Evolutionary conservation across 129 eudicot genomes (phyloP).

Genomic region (Flaveria ramosissima): DNA sequence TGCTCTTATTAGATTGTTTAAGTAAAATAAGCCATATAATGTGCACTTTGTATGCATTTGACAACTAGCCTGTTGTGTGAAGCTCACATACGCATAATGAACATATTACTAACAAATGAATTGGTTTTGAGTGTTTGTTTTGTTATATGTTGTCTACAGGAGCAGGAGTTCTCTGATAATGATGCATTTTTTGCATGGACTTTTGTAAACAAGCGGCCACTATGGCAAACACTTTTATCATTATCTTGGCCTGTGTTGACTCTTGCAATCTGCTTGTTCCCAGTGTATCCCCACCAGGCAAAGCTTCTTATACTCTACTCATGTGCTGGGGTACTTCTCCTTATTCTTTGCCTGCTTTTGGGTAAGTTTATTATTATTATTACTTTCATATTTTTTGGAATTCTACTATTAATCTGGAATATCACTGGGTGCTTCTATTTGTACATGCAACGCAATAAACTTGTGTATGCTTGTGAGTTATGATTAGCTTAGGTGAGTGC

Average conservation of each 20-base stretch:
- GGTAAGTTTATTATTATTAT: slow-evolving; percentile 47
- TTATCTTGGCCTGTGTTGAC: slow-evolving; percentile 96
- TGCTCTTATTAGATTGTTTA: not conserved
- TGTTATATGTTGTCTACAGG: slow-evolving; percentile 51
- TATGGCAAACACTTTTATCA: slow-evolving; percentile 97
- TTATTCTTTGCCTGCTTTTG: slow-evolving; percentile 77
- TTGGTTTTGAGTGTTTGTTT: slow-evolving; percentile 18
- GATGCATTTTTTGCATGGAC: slow-evolving; percentile 99
- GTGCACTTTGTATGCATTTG: slow-evolving; percentile 18
- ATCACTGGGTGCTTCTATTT: not conserved
- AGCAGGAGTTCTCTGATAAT: slow-evolving; percentile 81
- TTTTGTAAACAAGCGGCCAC: slow-evolving; percentile 82
- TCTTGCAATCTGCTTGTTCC: slow-evolving; percentile 95
- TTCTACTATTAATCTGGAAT: not conserved
- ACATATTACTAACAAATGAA: not conserved
- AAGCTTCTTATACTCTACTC: slow-evolving; percentile 88
- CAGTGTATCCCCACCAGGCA: slow-evolving; percentile 92
- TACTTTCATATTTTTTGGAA: not conserved
- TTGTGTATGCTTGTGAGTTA: not conserved
- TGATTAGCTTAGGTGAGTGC: not conserved
- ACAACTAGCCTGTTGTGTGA: slow-evolving; percentile 6
- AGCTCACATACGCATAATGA: not conserved
- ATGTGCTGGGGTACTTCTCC: slow-evolving; percentile 90
- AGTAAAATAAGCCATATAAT: not conserved
- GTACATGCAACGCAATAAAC: slow-evolving; percentile 2